phyloP scores from a whole-genome alignment of 73 alveolate genomes.

The Blepharisma japonicum region DNA sequence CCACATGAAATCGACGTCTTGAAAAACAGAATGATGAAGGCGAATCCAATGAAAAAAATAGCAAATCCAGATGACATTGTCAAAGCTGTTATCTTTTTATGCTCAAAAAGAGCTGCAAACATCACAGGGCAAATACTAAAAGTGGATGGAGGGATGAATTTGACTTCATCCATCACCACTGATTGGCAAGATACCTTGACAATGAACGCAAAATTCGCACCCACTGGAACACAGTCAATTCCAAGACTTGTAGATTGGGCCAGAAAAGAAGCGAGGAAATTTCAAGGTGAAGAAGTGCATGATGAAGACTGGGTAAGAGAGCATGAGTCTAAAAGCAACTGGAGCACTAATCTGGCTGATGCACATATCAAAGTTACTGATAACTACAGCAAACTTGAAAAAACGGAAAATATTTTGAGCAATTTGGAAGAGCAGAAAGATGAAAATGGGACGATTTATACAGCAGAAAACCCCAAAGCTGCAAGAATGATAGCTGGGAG shows the following conservation, averaged over 20 bases:
- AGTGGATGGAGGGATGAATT: slow-evolving; percentile 47
- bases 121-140: slow-evolving; percentile 44
- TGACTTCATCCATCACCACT: slow-evolving; percentile 33
- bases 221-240: slow-evolving; percentile 33
- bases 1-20: slow-evolving; percentile 19
- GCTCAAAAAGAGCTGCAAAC: slow-evolving; percentile 27
- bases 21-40: slow-evolving; percentile 17
- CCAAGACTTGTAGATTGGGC: background rate
- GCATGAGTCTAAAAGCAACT: slow-evolving; percentile 38
- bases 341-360: slow-evolving; percentile 68
- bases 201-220: slow-evolving; percentile 40
- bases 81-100: slow-evolving; percentile 38
- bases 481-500: background rate
- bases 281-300: slow-evolving; percentile 4
- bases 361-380: slow-evolving; percentile 60
- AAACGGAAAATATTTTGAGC: slow-evolving; percentile 38
- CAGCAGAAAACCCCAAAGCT: slow-evolving; percentile 22
- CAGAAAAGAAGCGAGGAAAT: background rate
- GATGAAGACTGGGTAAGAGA: slow-evolving; percentile 56
- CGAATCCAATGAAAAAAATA: slow-evolving; percentile 38
- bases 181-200: slow-evolving; percentile 37
- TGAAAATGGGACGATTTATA: slow-evolving; percentile 5
- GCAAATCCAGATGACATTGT: slow-evolving; percentile 43
- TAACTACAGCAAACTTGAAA: slow-evolving; percentile 45
- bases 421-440: slow-evolving; percentile 10